A percentile compares a stretch with the other conserved stretches of the same genome.
These are phyloP conservation scores for Lasiodiplodia sp. DNA, from an alignment of 2,329 filamentous ascomycete species.

Conservation along the genomic window DNA sequence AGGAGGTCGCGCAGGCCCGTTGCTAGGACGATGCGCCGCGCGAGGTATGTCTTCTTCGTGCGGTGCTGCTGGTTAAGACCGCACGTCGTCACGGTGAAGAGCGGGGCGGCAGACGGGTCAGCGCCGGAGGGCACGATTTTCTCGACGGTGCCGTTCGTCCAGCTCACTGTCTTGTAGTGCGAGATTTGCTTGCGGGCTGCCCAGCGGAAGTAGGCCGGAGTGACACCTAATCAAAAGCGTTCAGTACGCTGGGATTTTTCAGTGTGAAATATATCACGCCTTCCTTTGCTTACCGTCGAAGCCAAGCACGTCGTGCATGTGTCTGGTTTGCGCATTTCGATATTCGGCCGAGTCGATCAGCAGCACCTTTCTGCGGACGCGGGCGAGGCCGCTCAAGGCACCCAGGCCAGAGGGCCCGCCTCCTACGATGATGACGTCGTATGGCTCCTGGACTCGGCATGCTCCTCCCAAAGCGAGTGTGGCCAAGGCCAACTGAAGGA, in stretches of 20 bases:
- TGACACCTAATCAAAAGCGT: constrained; percentile 2
- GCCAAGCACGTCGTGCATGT: constrained; percentile 51
- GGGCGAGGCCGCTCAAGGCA: constrained; percentile 48
- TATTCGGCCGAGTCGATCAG: constrained; percentile 54
- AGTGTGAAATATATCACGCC: neutral
- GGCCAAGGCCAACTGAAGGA: neutral
- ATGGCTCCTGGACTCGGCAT: constrained; percentile 16
- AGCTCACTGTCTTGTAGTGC: constrained; percentile 9
- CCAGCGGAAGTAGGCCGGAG: constrained; percentile 17
- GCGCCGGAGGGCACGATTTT: neutral
- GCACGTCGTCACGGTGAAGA: neutral
- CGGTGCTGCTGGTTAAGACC: neutral
- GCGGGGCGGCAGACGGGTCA: neutral
- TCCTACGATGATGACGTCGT: constrained; percentile 46
- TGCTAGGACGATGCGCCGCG: constrained; percentile 1
- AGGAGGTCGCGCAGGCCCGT: constrained; percentile 11
- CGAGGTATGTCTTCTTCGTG: neutral
- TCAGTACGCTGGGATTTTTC: neutral
- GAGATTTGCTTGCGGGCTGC: constrained; percentile 5
- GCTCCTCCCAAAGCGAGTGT: constrained; percentile 12
- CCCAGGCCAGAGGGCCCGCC: constrained; percentile 56
- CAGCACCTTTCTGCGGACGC: constrained; percentile 48
- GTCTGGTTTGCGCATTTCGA: constrained; percentile 50
- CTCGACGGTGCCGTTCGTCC: constrained; percentile 1
- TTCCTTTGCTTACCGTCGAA: constrained; percentile 10